These are phyloP conservation scores for Ceratobasidium sp. DNA, from an alignment of 1,284 basidiomycete species.

Conservation along the genomic window DNA sequence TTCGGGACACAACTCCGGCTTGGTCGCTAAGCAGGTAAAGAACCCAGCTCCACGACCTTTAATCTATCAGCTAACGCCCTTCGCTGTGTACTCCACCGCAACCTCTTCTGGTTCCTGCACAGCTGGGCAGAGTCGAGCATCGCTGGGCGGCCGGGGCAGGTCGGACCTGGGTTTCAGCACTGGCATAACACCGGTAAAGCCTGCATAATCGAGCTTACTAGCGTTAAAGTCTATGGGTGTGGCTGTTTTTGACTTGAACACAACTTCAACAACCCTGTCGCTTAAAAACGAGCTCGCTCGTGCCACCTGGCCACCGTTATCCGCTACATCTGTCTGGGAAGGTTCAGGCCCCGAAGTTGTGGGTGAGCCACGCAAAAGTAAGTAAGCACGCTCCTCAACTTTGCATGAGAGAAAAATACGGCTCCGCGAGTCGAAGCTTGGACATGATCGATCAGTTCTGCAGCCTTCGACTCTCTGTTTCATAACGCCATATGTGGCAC, in stretches of 20 bases:
- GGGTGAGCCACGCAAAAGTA: conserved; percentile 20
- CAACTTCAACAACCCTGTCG: conserved; percentile 12
- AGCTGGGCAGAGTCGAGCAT: background rate
- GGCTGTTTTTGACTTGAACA: background rate
- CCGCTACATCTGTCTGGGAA: background rate
- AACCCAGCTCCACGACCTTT: conserved; percentile 16
- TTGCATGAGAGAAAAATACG: conserved; percentile 9
- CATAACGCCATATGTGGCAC: conserved; percentile 35
- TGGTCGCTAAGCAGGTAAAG: conserved; percentile 18
- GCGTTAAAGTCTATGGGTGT: background rate
- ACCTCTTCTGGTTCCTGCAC: background rate
- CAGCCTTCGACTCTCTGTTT: conserved; percentile 11
- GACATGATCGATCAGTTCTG: conserved; percentile 25
- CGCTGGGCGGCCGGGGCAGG: background rate
- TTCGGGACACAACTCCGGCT: conserved; percentile 10
- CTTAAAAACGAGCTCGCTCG: background rate
- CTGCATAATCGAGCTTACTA: background rate
- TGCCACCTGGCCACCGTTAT: background rate
- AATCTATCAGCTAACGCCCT: conserved; percentile 25
- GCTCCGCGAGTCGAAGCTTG: conserved; percentile 19
- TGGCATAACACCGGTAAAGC: background rate
- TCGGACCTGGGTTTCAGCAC: conserved; percentile 11
- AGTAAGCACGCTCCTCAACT: background rate
- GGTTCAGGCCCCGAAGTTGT: background rate
- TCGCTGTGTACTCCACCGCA: conserved; percentile 1